phyloP scores from a whole-genome alignment of 2,329 filamentous ascomycete genomes.

The Periconia digitata region DNA sequence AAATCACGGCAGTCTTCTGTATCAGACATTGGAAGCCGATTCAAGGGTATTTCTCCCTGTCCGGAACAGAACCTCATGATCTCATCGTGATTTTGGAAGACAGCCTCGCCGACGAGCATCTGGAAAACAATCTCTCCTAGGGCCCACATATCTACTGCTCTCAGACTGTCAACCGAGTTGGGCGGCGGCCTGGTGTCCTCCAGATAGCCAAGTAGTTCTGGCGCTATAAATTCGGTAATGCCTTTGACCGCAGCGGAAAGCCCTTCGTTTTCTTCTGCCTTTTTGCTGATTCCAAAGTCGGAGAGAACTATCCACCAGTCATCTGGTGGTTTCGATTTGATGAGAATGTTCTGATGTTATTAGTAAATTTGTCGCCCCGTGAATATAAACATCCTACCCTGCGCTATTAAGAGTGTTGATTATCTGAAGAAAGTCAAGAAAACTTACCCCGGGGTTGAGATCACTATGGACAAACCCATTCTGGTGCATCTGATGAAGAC shows the following conservation, averaged over 20 bases:
- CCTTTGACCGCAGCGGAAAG: slow-evolving; percentile 9
- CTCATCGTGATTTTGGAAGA: neutral
- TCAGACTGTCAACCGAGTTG: slow-evolving; percentile 1
- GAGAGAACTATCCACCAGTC: slow-evolving; percentile 46
- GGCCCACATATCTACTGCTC: slow-evolving; percentile 18
- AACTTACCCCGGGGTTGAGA: slow-evolving; percentile 39
- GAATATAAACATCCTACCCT: no score
- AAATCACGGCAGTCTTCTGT: neutral
- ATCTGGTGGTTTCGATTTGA: slow-evolving; percentile 14
- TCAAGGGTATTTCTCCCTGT: neutral
- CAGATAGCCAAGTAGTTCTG: slow-evolving; percentile 10
- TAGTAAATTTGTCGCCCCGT: no score
- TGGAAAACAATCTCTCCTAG: slow-evolving; percentile 8
- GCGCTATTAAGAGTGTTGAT: neutral
- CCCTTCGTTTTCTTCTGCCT: slow-evolving; percentile 10
- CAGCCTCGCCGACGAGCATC: neutral
- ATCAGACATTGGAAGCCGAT: neutral
- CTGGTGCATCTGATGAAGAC: slow-evolving; percentile 39
- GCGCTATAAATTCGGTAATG: slow-evolving; percentile 14
- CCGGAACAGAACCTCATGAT: neutral
- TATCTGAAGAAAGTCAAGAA: neutral
- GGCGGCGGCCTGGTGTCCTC: neutral
- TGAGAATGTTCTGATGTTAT: slow-evolving; percentile 36
- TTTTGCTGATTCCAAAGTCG: slow-evolving; percentile 45
- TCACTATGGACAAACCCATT: slow-evolving; percentile 42